These are phyloP conservation scores for Russula ochroleuca DNA, from an alignment of 768 basidiomycete genomes.

Conservation along the genomic window DNA sequence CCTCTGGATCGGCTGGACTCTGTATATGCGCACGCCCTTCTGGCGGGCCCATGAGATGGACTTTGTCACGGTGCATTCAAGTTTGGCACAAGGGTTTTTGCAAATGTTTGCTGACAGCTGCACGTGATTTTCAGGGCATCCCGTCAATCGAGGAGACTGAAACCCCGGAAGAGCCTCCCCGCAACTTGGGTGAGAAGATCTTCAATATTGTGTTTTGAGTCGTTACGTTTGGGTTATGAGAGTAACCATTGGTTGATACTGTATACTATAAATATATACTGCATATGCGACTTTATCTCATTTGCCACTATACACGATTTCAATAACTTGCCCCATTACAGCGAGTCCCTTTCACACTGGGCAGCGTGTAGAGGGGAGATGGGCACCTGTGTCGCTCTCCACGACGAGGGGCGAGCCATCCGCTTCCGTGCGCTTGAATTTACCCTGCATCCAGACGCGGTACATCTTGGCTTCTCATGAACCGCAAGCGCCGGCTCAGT, in stretches of 20 bases:
- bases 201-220: constrained; percentile 48
- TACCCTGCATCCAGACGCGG: constrained; percentile 90
- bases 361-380: background rate
- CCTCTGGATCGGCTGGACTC: constrained; percentile 45
- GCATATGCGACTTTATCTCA: background rate
- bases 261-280: background rate
- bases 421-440: constrained; percentile 45
- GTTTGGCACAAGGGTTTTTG: background rate
- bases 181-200: constrained; percentile 48
- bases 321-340: background rate
- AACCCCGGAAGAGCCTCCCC: constrained; percentile 46
- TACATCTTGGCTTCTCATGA: too few relatives aligned
- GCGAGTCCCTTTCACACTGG: background rate
- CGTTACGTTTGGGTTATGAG: too few relatives aligned
- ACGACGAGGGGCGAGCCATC: background rate
- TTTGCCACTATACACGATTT: background rate
- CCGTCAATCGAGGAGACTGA: constrained; percentile 70
- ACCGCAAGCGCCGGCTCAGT: too few relatives aligned
- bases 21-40: constrained; percentile 38
- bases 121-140: constrained; percentile 45
- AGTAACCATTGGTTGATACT: too few relatives aligned
- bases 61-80: constrained; percentile 50
- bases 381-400: background rate
- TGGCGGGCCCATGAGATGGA: constrained; percentile 67
- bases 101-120: background rate